Base-by-base conservation (phyloP, 257 asterid species). In the Capsicum baccatum region DNA sequence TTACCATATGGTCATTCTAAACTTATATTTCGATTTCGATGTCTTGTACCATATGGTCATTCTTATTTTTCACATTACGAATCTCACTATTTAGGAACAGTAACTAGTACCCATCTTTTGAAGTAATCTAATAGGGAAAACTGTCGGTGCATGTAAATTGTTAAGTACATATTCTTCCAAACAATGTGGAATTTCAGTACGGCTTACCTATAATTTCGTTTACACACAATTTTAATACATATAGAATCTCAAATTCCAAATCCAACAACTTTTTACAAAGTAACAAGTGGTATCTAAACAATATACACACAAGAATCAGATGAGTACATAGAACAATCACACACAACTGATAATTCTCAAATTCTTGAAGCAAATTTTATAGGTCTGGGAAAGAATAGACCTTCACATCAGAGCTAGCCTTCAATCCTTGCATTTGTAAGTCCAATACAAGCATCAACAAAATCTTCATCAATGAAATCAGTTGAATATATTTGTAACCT, bases 361-460 rank as follows among this genome's bases (percentile, higher is more conserved):
- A 39, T 47, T 71, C 9, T 47, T 71, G 79, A 71, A 71, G 35
- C 39, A 71, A 11, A 44, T 5, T 44, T 1, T 21, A 44, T 10
- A 70, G 17, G 33, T 26, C 2, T 26, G 33, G 33, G 55, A 70
- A 70, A 64, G 47, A 52, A 48, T n/a, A 50, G 19, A 19, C 12
- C 19, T 50, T 19, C 42, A 19, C 44, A 11, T 74, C 47, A 68
- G 52, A 68, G 14, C 52, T 68, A 90, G 5, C 97, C 96, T 58
- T 92, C 93, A 66, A 87, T 88, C 91, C 98, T 85, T 35, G 98
- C 98, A 19, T 84, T 63, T 0, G 98, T 94, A 42, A 96, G 79
- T 1, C 94, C 98, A 1, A 84, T 91, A 86, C 98, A 97, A 0
- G 98, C 98, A 90, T 94, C 96, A 16, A 97, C 98, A 83, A 97